Conservation (phyloP, 352 stramenopile species). For the Phytopythium oedochilum region DNA sequence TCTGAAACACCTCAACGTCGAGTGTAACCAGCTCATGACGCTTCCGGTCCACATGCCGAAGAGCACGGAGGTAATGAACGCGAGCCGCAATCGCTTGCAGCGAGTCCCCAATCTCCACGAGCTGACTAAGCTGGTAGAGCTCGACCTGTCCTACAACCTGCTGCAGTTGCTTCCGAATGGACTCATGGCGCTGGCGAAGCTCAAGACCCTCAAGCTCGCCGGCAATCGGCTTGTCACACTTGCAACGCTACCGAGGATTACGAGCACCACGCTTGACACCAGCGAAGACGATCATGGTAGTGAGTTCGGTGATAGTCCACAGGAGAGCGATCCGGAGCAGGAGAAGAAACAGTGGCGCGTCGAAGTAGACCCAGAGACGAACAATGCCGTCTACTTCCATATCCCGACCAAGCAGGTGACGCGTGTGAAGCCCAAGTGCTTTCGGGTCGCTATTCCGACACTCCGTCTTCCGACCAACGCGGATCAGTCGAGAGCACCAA, state of each 20-base stretch:
- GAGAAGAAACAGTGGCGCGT: constrained; percentile 54
- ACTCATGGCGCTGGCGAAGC: constrained; percentile 30
- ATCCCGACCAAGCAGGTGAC: constrained; percentile 39
- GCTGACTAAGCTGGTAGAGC: constrained; percentile 32
- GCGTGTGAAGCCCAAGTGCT: constrained; percentile 45
- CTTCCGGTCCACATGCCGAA: constrained; percentile 35
- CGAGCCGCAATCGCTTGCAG: constrained; percentile 49
- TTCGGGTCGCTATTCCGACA: constrained; percentile 39
- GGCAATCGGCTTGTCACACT: constrained; percentile 67
- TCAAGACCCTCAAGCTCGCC: constrained; percentile 36
- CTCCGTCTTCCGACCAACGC: constrained; percentile 20
- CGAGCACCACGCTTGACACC: constrained; percentile 2
- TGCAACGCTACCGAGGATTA: constrained; percentile 30
- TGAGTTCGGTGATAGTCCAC: constrained; percentile 7
- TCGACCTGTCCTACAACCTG: constrained; percentile 67
- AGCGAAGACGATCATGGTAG: constrained; percentile 1
- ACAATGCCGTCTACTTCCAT: constrained; percentile 53
- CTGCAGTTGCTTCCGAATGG: constrained; percentile 50
- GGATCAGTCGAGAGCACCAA: not conserved
- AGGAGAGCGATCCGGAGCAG: constrained; percentile 13
- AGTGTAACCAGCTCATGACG: constrained; percentile 52
- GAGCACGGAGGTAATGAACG: constrained; percentile 28
- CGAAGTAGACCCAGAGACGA: constrained; percentile 43
- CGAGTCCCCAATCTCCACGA: constrained; percentile 41
- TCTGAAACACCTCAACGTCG: constrained; percentile 36